Evolutionary conservation across 441 rosid genomes (phyloP).

Genomic region (Populus hybrid): DNA sequence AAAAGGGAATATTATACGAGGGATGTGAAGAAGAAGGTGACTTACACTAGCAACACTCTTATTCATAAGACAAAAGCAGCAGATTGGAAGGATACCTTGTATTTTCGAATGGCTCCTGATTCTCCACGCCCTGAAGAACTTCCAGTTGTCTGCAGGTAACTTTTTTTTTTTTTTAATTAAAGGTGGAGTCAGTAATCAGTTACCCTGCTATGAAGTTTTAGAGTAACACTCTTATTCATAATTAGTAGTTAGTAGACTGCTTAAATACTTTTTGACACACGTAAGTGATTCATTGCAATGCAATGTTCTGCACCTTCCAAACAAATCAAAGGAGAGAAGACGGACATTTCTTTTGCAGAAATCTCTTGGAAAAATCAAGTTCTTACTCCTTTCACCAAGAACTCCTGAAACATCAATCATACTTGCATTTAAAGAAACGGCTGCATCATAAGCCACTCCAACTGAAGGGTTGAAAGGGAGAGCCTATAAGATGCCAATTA

Average conservation of each 20-base stretch:
- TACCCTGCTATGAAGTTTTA: not conserved
- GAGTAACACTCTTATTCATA: not conserved
- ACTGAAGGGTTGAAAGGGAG: not conserved
- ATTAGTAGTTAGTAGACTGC: not conserved
- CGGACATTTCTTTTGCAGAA: not conserved
- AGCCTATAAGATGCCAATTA: not conserved
- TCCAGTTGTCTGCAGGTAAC: not conserved
- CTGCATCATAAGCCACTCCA: not conserved
- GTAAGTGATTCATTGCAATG: not conserved
- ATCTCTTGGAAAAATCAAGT: not conserved
- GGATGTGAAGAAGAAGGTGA: conserved; percentile 1
- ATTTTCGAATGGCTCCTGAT: not conserved
- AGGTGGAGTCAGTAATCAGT: not conserved
- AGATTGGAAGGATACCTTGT: not conserved
- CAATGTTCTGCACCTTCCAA: not conserved
- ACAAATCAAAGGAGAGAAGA: not conserved
- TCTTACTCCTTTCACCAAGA: no score
- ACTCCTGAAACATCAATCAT: not conserved
- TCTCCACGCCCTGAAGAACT: not conserved
- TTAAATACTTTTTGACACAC: not conserved
- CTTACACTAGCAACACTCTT: not conserved
- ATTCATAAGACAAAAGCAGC: not conserved
- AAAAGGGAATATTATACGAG: not conserved
- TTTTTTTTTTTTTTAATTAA: not conserved
- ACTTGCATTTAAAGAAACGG: not conserved